Conservation (phyloP, 352 stramenopile species). For the Pythium scleroteichum region DNA sequence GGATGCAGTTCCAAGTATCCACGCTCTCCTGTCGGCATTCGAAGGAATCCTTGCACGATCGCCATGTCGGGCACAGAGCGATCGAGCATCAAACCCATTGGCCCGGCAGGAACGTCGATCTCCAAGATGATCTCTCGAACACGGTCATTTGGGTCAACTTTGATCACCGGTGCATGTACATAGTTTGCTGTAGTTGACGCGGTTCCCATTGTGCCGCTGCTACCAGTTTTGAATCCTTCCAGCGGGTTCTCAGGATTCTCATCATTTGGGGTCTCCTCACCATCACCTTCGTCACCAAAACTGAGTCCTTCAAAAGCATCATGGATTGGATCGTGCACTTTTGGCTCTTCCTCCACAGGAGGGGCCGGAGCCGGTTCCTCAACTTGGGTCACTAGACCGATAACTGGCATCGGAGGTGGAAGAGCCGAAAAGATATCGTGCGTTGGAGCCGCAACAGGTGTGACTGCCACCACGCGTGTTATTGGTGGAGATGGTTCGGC, state of each 20-base stretch:
- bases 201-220: constrained; percentile 20
- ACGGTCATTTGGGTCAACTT: constrained; percentile 38
- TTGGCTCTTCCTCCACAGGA: constrained; percentile 27
- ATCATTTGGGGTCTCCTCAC: constrained; percentile 32
- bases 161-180: constrained; percentile 17
- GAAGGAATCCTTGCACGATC: constrained; percentile 76
- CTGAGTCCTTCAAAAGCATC: constrained; percentile 77
- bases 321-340: constrained; percentile 67
- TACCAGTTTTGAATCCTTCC: constrained; percentile 19
- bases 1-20: constrained; percentile 82
- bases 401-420: constrained; percentile 43
- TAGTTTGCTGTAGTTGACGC: constrained; percentile 1
- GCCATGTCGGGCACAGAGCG: constrained; percentile 78
- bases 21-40: constrained; percentile 60
- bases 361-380: neutral
- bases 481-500: constrained; percentile 16
- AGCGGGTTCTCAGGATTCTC: constrained; percentile 25
- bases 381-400: constrained; percentile 14
- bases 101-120: constrained; percentile 74
- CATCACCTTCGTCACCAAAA: constrained; percentile 41
- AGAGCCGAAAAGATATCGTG: constrained; percentile 64
- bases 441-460: constrained; percentile 14
- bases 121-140: constrained; percentile 81
- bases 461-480: constrained; percentile 20
- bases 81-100: constrained; percentile 84